phyloP scores from a whole-genome alignment of 1,139 yeast species.

The Lodderomyces parapsilosis region DNA sequence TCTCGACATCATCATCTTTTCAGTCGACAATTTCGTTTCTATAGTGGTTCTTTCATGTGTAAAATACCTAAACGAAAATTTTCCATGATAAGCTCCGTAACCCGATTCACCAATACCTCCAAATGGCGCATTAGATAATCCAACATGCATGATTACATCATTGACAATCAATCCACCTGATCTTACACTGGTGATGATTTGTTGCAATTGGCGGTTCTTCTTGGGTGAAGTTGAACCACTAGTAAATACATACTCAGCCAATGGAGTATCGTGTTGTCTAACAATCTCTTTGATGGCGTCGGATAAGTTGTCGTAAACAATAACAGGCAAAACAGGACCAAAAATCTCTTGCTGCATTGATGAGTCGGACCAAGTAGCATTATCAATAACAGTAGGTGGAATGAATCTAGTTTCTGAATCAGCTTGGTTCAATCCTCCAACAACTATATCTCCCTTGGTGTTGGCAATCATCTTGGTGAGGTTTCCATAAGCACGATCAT shows the following conservation, averaged over 20 bases:
- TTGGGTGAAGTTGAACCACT: conserved; percentile 31
- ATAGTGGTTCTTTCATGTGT: conserved; percentile 74
- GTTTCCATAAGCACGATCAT: conserved; percentile 56
- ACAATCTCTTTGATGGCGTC: conserved; percentile 49
- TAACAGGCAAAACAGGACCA: conserved; percentile 82
- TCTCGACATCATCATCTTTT: conserved; percentile 54
- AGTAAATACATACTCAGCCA: conserved; percentile 78
- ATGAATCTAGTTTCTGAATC: conserved; percentile 47
- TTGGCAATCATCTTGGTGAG: conserved; percentile 43
- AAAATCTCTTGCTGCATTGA: conserved; percentile 78
- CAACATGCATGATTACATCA: conserved; percentile 74
- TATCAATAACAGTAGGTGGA: conserved; percentile 71
- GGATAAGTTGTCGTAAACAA: conserved; percentile 52
- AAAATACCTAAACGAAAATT: conserved; percentile 67
- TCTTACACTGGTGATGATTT: conserved; percentile 54
- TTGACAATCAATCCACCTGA: conserved; percentile 76
- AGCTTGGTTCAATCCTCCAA: conserved; percentile 54
- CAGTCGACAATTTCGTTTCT: conserved; percentile 68
- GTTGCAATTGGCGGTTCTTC: conserved; percentile 49
- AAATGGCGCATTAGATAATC: conserved; percentile 73
- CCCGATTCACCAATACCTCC: conserved; percentile 94
- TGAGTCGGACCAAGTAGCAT: conserved; percentile 64
- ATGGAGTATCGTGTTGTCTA: conserved; percentile 73
- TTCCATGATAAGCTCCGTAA: conserved; percentile 78
- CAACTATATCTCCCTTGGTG: conserved; percentile 59